Percentiles rank a stretch among this genome's conserved stretches.
phyloP scores from a whole-genome alignment of 257 asterid genomes.

The Solanum tacnaense region DNA sequence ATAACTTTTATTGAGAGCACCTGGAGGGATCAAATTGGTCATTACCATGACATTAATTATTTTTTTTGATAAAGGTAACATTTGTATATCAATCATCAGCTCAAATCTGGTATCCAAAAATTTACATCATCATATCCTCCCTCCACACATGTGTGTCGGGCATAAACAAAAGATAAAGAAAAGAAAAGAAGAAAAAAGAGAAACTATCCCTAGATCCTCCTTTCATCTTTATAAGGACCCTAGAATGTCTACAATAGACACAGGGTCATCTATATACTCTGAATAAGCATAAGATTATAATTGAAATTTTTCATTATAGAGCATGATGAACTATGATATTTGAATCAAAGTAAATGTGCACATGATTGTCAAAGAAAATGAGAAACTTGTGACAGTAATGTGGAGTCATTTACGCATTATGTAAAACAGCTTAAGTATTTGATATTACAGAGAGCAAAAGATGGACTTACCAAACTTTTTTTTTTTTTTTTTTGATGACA shows the following conservation, averaged over 20 bases:
- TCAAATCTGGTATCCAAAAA: too few relatives aligned
- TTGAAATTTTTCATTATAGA: not conserved
- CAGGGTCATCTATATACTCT: too few relatives aligned
- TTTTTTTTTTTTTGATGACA: too few relatives aligned
- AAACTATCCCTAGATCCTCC: too few relatives aligned
- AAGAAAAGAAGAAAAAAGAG: too few relatives aligned
- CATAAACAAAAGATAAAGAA: too few relatives aligned
- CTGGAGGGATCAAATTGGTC: slow-evolving; percentile 24
- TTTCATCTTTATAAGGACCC: too few relatives aligned
- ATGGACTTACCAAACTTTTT: not conserved
- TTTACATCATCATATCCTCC: too few relatives aligned
- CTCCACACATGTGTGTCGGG: too few relatives aligned
- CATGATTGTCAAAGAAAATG: not conserved
- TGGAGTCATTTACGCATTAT: not conserved
- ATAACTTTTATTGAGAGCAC: slow-evolving; percentile 86
- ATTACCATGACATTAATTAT: not conserved
- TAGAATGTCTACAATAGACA: too few relatives aligned
- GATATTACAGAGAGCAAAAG: not conserved
- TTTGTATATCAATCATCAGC: too few relatives aligned
- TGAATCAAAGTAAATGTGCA: not conserved
- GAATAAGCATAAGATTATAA: not conserved
- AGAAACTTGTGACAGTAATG: not conserved
- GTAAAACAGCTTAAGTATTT: not conserved
- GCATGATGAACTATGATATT: not conserved
- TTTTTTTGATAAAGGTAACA: too few relatives aligned